Evolutionary conservation across 257 asterid species (phyloP), one percentile per base, ranked within the genome.

Genomic region (Anisodus tanguticus): DNA sequence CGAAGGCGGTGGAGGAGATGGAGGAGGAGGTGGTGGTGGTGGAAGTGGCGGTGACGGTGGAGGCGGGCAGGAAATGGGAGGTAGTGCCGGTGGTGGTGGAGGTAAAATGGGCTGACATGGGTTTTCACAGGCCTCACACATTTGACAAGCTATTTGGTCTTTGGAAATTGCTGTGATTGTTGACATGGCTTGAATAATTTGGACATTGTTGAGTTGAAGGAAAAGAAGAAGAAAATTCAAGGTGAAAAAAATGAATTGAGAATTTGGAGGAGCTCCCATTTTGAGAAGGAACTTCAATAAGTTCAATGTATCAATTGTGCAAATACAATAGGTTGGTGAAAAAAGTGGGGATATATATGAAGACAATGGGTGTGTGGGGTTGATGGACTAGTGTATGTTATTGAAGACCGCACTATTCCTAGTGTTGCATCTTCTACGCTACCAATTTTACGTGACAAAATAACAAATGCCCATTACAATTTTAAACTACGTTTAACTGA

Each of bases 21-120:
- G 85, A 1, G 89, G 72, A 3, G 89, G 68, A 1, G 80, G 80
- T 2, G 80, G 4, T 1, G 72, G 47, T 0, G 76, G 76, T 13
- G 76, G 53, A 15, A 41, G 77, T 3, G 43, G 8, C 0, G 53
- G 77, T 47, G 80, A 76, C 1, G 81, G 81, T 8, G 81, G 81
- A 76, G 81, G 81, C 3, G 81, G 81, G 47, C 64, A 76, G 2
- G 54, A 15, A 49, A 72, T n/a, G 0, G 81, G 63, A 51, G 62
- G 47, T 39, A 26, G 26, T 5, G 90, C 54, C 8, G 94, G 93
- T 5, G 91, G 93, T 0, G 97, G 94, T 0, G 97, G 93, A 64
- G 93, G 86, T 12, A 45, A 64, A 76, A 88, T 63, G 3, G 98
- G 98, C 31, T 92, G 97, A 15, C 98, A 91, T 1, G 98, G 97